Base-by-base conservation (phyloP, 805 yeast species). In the Lachancea thermotolerans region DNA sequence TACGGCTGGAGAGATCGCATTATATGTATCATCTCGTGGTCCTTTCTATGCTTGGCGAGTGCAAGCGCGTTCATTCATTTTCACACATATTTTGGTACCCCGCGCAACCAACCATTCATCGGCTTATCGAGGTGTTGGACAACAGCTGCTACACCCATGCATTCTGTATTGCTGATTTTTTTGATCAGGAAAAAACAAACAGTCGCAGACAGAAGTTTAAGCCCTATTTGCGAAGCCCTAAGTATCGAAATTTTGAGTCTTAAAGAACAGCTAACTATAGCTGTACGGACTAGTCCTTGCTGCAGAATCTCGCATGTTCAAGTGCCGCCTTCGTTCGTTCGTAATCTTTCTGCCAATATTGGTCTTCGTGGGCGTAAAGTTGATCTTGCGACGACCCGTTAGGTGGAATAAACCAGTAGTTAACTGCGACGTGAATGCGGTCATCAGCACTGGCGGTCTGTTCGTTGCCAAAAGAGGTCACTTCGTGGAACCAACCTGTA, bases 401-500 rank as follows among this genome's bases (percentile, higher is more conserved):
- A 0, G 88, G 87, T 4, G 90, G 87, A 7, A 77, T 69, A 57
- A 77, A 82, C 91, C 91, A 84, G 62, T 83, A 84, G 57, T 84
- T 84, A 10, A 82, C 54, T 0, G 90, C 89, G 31, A 76, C 68
- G 54, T 84, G 91, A 2, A 70, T 63, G 27, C 56, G 57, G 12
- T 52, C 58, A 1, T 37, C 39, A 12, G 48, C 36, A 9, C 51
- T 48, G 30, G 57, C 51, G 6, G 48, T 52, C 10, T 41, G 16
- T 2, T 46, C 53, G 9, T 58, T 59, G 2, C 82, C 81, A 58
- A 69, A 81, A 9, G 86, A 80, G 1, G 85, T 75, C 2, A 84
- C 91, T 59, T 84, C 91, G 58, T 84, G 91, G 55, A 84, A 84
- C 90, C 90, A 84, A 2, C 91, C 89, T 1, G 85, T 75, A 0